Evolutionary conservation across 2,329 filamentous ascomycete species (phyloP).

Genomic region (Aspergillus versicolor): DNA sequence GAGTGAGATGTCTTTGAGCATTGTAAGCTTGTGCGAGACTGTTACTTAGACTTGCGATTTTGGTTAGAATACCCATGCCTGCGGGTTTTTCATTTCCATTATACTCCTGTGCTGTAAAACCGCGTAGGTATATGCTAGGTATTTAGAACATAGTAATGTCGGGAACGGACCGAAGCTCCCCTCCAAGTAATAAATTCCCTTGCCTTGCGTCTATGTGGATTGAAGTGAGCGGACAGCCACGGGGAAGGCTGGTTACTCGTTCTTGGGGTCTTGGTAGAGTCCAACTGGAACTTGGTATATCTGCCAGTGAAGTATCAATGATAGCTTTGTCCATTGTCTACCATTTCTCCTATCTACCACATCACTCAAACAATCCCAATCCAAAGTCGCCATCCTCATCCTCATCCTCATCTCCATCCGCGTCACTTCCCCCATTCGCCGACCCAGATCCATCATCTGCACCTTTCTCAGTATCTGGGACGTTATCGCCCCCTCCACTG

Average conservation of each 20-base stretch:
- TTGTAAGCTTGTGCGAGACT: constrained; percentile 13
- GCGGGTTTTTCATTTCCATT: not conserved
- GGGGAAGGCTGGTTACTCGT: no score
- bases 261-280: no score
- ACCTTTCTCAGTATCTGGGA: not conserved
- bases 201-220: no score
- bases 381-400: constrained; percentile 1
- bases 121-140: not conserved
- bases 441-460: not conserved
- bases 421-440: not conserved
- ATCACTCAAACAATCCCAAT: not conserved
- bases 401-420: not conserved
- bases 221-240: no score
- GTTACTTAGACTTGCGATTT: constrained; percentile 12
- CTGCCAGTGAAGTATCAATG: no score
- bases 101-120: not conserved
- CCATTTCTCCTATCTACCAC: no score
- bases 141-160: not conserved
- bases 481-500: not conserved
- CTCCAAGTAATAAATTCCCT: no score
- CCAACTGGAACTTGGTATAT: no score
- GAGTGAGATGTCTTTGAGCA: constrained; percentile 12
- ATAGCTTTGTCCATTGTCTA: no score
- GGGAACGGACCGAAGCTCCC: no score
- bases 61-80: not conserved